phyloP scores from a whole-genome alignment of 192 early-diverging fungal genomes.

The Radiomyces spectabilis region DNA sequence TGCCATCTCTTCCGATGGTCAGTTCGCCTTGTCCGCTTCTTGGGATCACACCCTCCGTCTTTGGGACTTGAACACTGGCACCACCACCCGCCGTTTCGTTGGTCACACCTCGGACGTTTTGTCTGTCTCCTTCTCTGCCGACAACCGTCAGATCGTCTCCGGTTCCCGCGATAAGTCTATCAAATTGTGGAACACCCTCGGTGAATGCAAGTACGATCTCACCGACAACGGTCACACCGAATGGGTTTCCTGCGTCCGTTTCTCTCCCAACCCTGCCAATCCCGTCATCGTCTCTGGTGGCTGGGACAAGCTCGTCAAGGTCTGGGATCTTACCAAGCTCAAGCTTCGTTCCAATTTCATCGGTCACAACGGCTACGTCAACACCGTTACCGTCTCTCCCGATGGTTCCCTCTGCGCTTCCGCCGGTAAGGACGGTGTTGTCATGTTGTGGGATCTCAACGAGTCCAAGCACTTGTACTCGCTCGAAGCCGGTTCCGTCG shows the following conservation, averaged over 20 bases:
- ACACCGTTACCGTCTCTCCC: constrained; percentile 97
- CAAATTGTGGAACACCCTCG: constrained; percentile 99
- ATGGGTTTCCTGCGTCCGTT: constrained; percentile 98
- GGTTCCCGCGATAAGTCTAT: constrained; percentile 98
- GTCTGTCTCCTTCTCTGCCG: constrained; percentile 98
- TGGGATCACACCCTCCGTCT: constrained; percentile 99
- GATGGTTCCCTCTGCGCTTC: constrained; percentile 99
- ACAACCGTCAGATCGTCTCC: constrained; percentile 99
- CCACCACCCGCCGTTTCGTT: constrained; percentile 93
- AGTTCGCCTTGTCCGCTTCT: constrained; percentile 96
- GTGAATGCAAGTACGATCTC: constrained; percentile 99
- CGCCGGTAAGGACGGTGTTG: constrained; percentile 98
- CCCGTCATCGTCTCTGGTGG: constrained; percentile 96
- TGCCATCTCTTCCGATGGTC: constrained; percentile 97
- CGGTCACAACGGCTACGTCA: constrained; percentile 97
- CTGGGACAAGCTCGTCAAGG: constrained; percentile 99
- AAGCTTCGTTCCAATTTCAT: constrained; percentile 99
- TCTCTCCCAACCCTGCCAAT: constrained; percentile 98
- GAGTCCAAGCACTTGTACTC: constrained; percentile 99
- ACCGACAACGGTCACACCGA: constrained; percentile 94
- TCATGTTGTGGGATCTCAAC: constrained; percentile 99
- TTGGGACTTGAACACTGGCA: constrained; percentile 96
- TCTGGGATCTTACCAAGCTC: constrained; percentile 98
- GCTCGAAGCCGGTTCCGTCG: constrained; percentile 88
- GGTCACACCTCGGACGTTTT: constrained; percentile 97